Evolutionary conservation across 805 yeast species (phyloP).

Genomic region (Nakazawaea pomicola): DNA sequence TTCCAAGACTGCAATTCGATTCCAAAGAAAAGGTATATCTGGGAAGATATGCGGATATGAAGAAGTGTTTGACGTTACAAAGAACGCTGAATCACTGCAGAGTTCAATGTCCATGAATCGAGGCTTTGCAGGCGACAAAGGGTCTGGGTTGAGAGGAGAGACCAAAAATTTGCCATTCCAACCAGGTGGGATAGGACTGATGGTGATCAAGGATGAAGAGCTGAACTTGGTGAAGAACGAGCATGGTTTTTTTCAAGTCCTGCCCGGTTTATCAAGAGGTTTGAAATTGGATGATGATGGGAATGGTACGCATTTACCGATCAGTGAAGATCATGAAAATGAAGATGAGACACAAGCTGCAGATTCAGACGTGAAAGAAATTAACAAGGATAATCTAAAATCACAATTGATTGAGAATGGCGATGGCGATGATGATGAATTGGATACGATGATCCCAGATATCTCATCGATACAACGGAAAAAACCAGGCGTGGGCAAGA

Average conservation of each 20-base stretch:
- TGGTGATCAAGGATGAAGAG: slow-evolving; percentile 27
- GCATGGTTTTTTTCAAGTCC: slow-evolving; percentile 74
- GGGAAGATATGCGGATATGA: slow-evolving; percentile 61
- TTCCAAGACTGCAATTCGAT: slow-evolving; percentile 59
- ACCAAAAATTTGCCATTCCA: slow-evolving; percentile 80
- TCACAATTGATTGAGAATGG: too few relatives aligned
- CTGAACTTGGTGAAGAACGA: slow-evolving; percentile 56
- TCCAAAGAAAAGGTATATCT: slow-evolving; percentile 68
- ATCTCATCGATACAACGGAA: slow-evolving; percentile 13
- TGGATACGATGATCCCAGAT: slow-evolving; percentile 22
- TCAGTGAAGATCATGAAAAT: slow-evolving; percentile 1
- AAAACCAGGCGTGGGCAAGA: slow-evolving; percentile 7
- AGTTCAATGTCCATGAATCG: slow-evolving; percentile 73
- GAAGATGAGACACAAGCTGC: slow-evolving; percentile 2
- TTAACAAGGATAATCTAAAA: slow-evolving; percentile 28
- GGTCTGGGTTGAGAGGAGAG: slow-evolving; percentile 55
- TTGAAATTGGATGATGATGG: slow-evolving; percentile 34
- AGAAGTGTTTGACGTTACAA: slow-evolving; percentile 54
- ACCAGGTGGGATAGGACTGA: slow-evolving; percentile 70
- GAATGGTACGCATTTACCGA: too few relatives aligned
- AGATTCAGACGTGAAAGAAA: slow-evolving; percentile 28
- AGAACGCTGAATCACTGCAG: slow-evolving; percentile 48
- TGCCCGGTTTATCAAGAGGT: slow-evolving; percentile 81
- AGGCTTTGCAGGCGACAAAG: slow-evolving; percentile 55
- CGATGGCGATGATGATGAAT: slow-evolving; percentile 38